phyloP scores from a whole-genome alignment of 495 filamentous ascomycete genomes.

The Penicillium lividum region DNA sequence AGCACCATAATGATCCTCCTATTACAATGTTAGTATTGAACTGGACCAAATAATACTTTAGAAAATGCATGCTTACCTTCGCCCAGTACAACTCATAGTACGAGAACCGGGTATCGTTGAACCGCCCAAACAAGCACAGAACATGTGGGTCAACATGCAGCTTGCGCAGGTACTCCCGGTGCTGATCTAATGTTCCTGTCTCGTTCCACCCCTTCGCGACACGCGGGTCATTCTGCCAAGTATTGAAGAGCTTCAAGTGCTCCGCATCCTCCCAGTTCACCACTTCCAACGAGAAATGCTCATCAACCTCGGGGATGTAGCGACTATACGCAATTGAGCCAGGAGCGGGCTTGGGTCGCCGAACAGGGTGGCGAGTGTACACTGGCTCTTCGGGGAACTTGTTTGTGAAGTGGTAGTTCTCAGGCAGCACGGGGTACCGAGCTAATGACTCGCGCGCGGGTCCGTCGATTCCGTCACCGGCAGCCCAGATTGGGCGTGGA shows the following conservation, averaged over 20 bases:
- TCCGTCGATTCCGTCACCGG: constrained; percentile 38
- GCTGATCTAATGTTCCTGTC: constrained; percentile 63
- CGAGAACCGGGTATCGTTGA: constrained; percentile 61
- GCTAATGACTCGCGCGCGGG: constrained; percentile 34
- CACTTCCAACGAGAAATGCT: constrained; percentile 66
- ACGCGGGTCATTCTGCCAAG: constrained; percentile 70
- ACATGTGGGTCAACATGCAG: constrained; percentile 64
- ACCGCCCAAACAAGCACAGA: constrained; percentile 60
- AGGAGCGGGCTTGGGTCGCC: constrained; percentile 59
- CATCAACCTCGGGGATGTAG: constrained; percentile 64
- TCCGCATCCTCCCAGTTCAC: constrained; percentile 54
- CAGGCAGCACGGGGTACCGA: constrained; percentile 54
- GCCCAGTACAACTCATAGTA: constrained; percentile 75
- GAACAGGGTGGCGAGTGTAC: constrained; percentile 59
- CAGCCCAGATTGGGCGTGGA: constrained; percentile 60
- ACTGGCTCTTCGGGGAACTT: constrained; percentile 48
- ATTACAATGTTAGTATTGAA: constrained; percentile 14
- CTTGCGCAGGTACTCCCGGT: constrained; percentile 59
- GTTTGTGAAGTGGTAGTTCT: constrained; percentile 56
- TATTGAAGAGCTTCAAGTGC: constrained; percentile 63
- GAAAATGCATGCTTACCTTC: constrained; percentile 47
- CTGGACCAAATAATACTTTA: background rate
- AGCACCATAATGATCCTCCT: constrained; percentile 68
- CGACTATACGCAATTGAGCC: constrained; percentile 66
- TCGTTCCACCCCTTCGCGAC: constrained; percentile 71